phyloP scores from a whole-genome alignment of 179 eudicot species.

The Vitellaria paradoxa region DNA sequence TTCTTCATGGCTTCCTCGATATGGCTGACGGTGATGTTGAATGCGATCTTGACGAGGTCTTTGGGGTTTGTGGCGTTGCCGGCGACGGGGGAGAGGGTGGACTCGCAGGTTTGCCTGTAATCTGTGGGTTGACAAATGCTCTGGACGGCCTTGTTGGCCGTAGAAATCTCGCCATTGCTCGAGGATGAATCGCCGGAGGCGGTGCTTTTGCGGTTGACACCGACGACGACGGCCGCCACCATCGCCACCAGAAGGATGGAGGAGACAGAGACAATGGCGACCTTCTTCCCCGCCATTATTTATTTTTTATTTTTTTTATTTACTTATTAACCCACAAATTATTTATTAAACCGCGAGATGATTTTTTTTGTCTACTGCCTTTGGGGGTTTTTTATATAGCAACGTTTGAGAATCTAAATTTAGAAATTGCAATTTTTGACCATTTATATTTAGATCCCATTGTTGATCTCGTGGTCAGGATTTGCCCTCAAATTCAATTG shows the following conservation, averaged over 20 bases:
- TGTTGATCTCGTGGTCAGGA: too few relatives aligned
- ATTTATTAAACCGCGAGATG: too few relatives aligned
- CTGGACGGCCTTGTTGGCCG: constrained; percentile 19
- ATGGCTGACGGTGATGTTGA: constrained; percentile 42
- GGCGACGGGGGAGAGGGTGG: constrained; percentile 27
- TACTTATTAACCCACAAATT: too few relatives aligned
- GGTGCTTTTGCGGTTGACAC: neutral
- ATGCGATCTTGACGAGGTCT: constrained; percentile 48
- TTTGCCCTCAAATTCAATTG: too few relatives aligned
- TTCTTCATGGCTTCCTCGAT: constrained; percentile 35
- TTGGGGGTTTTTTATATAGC: too few relatives aligned
- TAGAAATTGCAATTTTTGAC: too few relatives aligned
- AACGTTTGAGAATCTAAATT: too few relatives aligned
- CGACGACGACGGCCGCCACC: constrained; percentile 24
- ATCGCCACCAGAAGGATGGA: constrained; percentile 30
- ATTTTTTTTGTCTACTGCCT: too few relatives aligned
- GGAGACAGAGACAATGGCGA: constrained; percentile 13
- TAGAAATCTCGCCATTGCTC: constrained; percentile 5
- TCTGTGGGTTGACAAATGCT: constrained; percentile 25
- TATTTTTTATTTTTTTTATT: too few relatives aligned
- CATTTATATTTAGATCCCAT: too few relatives aligned
- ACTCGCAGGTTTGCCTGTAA: constrained; percentile 37
- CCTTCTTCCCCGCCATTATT: neutral
- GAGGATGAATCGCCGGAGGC: neutral
- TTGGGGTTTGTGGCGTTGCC: constrained; percentile 47